Percentiles rank a stretch among this genome's conserved stretches.
Conservation (phyloP, 768 basidiomycete species). For the Mycena filopes region DNA sequence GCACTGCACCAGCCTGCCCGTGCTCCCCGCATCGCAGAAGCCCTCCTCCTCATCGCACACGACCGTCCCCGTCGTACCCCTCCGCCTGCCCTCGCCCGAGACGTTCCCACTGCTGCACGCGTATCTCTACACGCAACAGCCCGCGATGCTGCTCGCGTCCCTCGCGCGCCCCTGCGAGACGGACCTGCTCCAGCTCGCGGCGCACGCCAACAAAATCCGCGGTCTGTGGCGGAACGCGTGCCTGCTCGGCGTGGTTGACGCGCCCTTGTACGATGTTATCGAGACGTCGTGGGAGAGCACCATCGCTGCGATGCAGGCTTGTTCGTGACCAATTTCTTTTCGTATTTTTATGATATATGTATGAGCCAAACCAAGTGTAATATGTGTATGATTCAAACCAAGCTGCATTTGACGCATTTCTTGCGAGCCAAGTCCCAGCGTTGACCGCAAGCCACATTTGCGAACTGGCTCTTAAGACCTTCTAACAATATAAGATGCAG, state of each 20-base stretch:
- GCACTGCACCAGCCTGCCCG: conserved; percentile 50
- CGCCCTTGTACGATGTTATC: conserved; percentile 57
- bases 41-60: conserved; percentile 9
- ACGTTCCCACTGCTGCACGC: conserved; percentile 59
- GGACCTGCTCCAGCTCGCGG: conserved; percentile 28
- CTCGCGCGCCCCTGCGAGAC: conserved; percentile 49
- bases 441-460: too few species aligned
- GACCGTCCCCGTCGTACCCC: conserved; percentile 59
- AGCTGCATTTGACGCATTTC: too few species aligned
- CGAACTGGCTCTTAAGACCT: too few species aligned
- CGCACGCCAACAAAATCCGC: conserved; percentile 35
- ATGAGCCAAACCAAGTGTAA: conserved; percentile 1
- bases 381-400: conserved; percentile 14
- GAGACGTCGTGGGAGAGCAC: conserved; percentile 64
- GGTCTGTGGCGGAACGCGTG: conserved; percentile 64
- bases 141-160: conserved; percentile 51
- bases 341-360: conserved; percentile 19
- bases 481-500: too few species aligned
- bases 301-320: conserved; percentile 50
- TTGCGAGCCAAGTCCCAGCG: too few species aligned
- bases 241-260: conserved; percentile 61
- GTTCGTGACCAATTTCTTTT: conserved; percentile 5
- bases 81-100: conserved; percentile 62
- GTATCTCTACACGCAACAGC: conserved; percentile 61
- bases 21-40: conserved; percentile 39